Conservation (phyloP, 177 flowering plant genomes). For the Telopea speciosissima region DNA sequence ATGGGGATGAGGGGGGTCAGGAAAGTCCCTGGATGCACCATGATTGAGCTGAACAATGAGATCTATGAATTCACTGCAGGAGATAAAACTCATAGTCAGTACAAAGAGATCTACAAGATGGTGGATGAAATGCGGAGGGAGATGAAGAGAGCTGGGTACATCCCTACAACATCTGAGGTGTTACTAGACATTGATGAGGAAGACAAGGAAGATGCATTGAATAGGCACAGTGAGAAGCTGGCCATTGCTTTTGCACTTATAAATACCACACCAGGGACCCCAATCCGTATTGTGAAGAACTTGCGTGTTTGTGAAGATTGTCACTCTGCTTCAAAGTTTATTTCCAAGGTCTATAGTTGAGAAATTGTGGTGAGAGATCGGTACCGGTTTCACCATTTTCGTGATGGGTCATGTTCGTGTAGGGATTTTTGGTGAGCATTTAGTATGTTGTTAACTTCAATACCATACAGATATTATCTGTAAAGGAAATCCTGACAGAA, state of each 20-base stretch:
- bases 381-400: constrained; percentile 59
- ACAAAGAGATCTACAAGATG: constrained; percentile 51
- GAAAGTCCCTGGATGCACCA: constrained; percentile 65
- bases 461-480: too few species aligned
- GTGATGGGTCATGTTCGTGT: constrained; percentile 52
- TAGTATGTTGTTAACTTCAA: too few species aligned
- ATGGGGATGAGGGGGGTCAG: constrained; percentile 61
- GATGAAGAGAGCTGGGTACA: constrained; percentile 55
- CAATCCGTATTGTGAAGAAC: constrained; percentile 60
- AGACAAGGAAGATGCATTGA: constrained; percentile 64
- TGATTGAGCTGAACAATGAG: constrained; percentile 51
- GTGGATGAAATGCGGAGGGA: constrained; percentile 64
- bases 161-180: constrained; percentile 52
- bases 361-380: constrained; percentile 60
- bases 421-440: constrained; percentile 51
- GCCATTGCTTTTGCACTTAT: constrained; percentile 71
- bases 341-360: constrained; percentile 50
- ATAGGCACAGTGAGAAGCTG: constrained; percentile 64
- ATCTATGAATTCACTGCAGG: constrained; percentile 68
- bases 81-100: constrained; percentile 44
- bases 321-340: constrained; percentile 62
- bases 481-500: too few species aligned
- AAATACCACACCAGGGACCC: constrained; percentile 48
- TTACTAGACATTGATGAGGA: constrained; percentile 65
- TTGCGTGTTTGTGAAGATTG: constrained; percentile 67